These are phyloP conservation scores for Croton laevigatus DNA, from an alignment of 441 rosid genomes.

Conservation along the genomic window DNA sequence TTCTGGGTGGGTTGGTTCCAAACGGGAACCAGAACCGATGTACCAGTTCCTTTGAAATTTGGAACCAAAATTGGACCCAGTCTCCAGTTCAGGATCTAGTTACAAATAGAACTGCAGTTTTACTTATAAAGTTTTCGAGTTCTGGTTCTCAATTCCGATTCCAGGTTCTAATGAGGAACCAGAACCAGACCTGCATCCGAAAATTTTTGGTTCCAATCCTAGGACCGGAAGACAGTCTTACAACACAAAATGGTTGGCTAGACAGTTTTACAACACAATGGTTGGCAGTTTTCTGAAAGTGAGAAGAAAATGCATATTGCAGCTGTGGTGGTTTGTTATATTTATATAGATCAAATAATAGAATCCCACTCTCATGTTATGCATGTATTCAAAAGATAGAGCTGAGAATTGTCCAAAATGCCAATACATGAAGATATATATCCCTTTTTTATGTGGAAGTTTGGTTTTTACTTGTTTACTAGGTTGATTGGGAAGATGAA, in stretches of 20 bases:
- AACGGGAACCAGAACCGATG: too few relatives aligned
- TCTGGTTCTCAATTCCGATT: too few relatives aligned
- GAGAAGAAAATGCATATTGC: not conserved
- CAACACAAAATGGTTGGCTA: not conserved
- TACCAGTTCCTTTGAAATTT: too few relatives aligned
- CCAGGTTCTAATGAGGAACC: too few relatives aligned
- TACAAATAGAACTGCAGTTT: too few relatives aligned
- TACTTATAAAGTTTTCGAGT: too few relatives aligned
- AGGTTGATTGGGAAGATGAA: constrained; percentile 94
- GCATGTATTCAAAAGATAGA: not conserved
- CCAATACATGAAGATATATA: not conserved
- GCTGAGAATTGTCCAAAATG: not conserved
- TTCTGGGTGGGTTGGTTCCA: too few relatives aligned
- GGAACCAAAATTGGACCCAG: too few relatives aligned
- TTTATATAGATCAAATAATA: not conserved
- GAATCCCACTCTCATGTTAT: not conserved
- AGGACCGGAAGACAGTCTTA: too few relatives aligned
- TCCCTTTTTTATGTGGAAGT: constrained; percentile 6
- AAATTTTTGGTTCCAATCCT: too few relatives aligned
- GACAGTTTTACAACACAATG: not conserved
- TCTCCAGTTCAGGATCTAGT: too few relatives aligned
- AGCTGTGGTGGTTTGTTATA: not conserved
- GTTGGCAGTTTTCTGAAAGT: not conserved
- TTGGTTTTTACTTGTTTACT: constrained; percentile 19
- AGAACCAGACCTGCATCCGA: too few relatives aligned